Percentiles rank a stretch among this genome's conserved stretches.
Conservation (phyloP, 2,329 filamentous ascomycete genomes). For the Davidsoniella virescens region DNA sequence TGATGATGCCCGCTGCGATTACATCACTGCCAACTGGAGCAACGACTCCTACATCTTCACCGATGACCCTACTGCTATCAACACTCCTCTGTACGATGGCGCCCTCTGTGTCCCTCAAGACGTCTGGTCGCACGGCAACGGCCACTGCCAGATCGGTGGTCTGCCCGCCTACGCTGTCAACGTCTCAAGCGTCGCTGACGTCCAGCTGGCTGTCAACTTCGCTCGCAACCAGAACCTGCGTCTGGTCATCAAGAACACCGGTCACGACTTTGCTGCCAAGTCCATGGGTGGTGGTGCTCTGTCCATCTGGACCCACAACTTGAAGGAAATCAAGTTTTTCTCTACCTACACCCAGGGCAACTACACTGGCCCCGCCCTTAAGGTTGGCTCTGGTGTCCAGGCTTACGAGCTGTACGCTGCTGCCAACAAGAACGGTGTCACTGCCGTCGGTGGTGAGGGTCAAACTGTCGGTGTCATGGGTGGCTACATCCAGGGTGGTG, state of each 20-base stretch:
- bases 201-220: conserved; percentile 31
- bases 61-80: conserved; percentile 15
- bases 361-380: conserved; percentile 37
- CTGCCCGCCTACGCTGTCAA: conserved; percentile 28
- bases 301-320: conserved; percentile 24
- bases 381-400: conserved; percentile 36
- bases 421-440: conserved; percentile 20
- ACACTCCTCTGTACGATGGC: conserved; percentile 15
- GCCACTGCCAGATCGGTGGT: conserved; percentile 24
- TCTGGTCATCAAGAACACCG: conserved; percentile 35
- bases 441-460: conserved; percentile 17
- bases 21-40: conserved; percentile 16
- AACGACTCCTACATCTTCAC: conserved; percentile 12
- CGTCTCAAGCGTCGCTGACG: conserved; percentile 25
- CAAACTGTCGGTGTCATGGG: conserved; percentile 37
- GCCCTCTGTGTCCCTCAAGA: conserved; percentile 8
- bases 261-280: conserved; percentile 32
- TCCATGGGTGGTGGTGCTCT: conserved; percentile 26
- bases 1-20: conserved; percentile 18
- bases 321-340: conserved; percentile 26
- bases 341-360: conserved; percentile 23
- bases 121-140: conserved; percentile 16
- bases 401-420: conserved; percentile 27
- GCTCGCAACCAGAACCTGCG: conserved; percentile 30
- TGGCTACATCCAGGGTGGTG: conserved; percentile 40